These are phyloP conservation scores for Dryas integrifolia DNA, from an alignment of 331 rosid species.

Conservation along the genomic window DNA sequence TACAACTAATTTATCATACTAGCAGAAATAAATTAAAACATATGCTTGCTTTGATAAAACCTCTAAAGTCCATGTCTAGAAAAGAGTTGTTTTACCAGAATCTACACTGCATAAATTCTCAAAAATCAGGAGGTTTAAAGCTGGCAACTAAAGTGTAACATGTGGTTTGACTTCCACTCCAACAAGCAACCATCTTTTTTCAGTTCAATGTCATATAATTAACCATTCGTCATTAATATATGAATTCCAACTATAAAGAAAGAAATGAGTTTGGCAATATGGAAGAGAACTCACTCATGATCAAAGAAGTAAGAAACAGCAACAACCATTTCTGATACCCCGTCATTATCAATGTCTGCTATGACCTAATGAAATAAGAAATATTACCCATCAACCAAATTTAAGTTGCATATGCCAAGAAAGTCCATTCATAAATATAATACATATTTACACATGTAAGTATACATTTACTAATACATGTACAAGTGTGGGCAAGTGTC, in stretches of 20 bases:
- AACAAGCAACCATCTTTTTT: not conserved
- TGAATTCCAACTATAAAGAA: not conserved
- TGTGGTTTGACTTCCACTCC: not conserved
- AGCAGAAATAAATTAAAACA: not conserved
- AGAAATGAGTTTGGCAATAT: not conserved
- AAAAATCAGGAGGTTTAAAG: not conserved
- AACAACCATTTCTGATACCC: slow-evolving; percentile 85
- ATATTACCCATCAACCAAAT: slow-evolving; percentile 4
- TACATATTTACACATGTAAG: not conserved
- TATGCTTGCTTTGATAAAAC: not conserved
- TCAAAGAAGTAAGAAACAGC: slow-evolving; percentile 95
- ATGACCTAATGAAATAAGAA: slow-evolving; percentile 53
- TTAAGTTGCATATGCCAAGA: not conserved
- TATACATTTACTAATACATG: not conserved
- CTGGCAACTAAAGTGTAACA: not conserved
- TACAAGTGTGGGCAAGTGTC: not conserved
- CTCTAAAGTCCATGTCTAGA: not conserved
- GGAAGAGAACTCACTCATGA: slow-evolving; percentile 69
- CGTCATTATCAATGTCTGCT: slow-evolving; percentile 95
- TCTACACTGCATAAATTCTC: slow-evolving; percentile 3
- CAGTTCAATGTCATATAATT: not conserved
- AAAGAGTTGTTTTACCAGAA: not conserved
- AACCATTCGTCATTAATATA: not conserved
- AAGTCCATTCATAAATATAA: not conserved
- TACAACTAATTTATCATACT: no score